Base-by-base conservation (phyloP, 1,284 basidiomycete species). In the Mycosarcoma mackinlayi region DNA sequence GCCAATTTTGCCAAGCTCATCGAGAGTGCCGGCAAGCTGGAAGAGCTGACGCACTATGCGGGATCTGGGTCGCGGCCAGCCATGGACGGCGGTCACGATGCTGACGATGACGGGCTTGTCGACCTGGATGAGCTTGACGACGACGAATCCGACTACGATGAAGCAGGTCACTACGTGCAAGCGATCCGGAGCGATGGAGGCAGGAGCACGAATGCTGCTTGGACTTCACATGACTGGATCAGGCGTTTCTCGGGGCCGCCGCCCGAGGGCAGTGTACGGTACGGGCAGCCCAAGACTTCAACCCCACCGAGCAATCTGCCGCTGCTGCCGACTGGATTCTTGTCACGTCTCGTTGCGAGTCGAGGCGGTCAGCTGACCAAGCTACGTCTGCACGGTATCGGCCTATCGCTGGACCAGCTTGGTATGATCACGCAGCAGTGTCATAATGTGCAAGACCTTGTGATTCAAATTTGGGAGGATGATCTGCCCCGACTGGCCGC, bases 391-490 rank as follows among this genome's bases (percentile, higher is more conserved):
- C 66, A 76, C 38, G 78, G 78, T 5, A 68, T 81, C n/a, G 76
- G 61, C 3, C 50, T 77, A 13, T 73, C 70, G 16, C 50, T 76
- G 27, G 69, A 74, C 25, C 78, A 80, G 44, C 64, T 81, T 4
- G 50, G 48, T 7, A 18, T 67, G 23, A 67, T 81, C 30, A 56
- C 65, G 6, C 40, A 65, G 23, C 39, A 52, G 18, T 78, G 63
- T 47, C 48, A 7, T 3, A 37, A 30, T 39, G 54, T 81, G 25
- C 56, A 53, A n/a, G 79, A 81, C 34, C 57, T 81, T 1, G 79
- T 75, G 24, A 61, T 81, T 10, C 78, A 81, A 40, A 61, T 79
- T 7, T 79, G 64, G 64, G 79, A 81, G 44, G 64, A 62, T 27
- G 73, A 79, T 23, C 31, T 73, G 44, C 71, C 70, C 3, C 34